Evolutionary conservation across 768 basidiomycete genomes (phyloP).

Genomic region (Lepiota brunneoincarnata): DNA sequence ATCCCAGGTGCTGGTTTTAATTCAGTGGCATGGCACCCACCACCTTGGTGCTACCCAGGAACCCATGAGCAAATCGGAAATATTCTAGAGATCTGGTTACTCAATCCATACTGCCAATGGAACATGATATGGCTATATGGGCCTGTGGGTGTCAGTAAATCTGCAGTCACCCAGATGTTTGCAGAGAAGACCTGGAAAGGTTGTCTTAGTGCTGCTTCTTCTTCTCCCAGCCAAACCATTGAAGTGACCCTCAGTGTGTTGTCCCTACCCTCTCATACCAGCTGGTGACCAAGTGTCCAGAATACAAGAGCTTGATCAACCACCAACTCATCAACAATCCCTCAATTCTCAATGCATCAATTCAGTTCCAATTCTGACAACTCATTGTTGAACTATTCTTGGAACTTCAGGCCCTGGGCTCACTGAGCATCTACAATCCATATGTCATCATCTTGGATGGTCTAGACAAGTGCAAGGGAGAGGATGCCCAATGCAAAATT

Average conservation of each 20-base stretch:
- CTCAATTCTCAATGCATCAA: slow-evolving; percentile 1
- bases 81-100: neutral
- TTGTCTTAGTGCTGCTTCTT: slow-evolving; percentile 6
- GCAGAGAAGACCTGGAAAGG: neutral
- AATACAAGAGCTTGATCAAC: neutral
- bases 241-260: neutral
- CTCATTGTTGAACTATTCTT: slow-evolving; percentile 5
- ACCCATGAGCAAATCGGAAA: neutral
- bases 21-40: neutral
- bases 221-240: neutral
- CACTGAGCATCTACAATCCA: neutral
- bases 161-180: slow-evolving; percentile 1
- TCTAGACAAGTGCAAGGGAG: slow-evolving; percentile 10
- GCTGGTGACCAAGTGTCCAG: neutral
- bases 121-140: slow-evolving; percentile 2
- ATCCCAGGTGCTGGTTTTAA: neutral
- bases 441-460: slow-evolving; percentile 9
- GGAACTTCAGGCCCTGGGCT: neutral
- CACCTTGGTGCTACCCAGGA: neutral
- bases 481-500: neutral
- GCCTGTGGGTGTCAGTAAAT: slow-evolving; percentile 7
- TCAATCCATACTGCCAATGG: too few relatives aligned
- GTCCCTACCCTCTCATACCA: slow-evolving; percentile 10
- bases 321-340: neutral
- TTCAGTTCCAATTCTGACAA: neutral